Evolutionary conservation across 768 basidiomycete species (phyloP).

Genomic region (Psilocybe sp.): DNA sequence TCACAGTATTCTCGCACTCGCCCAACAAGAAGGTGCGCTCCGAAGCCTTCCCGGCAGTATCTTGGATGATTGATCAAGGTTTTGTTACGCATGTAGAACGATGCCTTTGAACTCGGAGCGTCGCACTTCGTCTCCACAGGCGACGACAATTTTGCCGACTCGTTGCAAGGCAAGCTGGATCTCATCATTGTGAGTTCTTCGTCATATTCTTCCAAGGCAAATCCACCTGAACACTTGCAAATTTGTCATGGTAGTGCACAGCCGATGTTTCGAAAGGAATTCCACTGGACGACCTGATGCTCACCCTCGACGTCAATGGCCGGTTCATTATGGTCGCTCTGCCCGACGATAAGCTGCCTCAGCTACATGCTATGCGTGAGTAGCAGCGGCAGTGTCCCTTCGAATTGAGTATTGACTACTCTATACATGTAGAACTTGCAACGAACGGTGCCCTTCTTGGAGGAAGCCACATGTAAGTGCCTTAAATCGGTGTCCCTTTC

Average conservation of each 20-base stretch:
- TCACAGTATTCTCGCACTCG: conserved; percentile 1
- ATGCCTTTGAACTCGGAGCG: conserved; percentile 11
- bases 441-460: conserved; percentile 10
- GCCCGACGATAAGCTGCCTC: conserved; percentile 11
- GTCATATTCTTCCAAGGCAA: background rate
- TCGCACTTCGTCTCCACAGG: conserved; percentile 5
- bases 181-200: conserved; percentile 10
- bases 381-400: background rate
- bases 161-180: conserved; percentile 6
- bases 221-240: background rate
- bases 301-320: conserved; percentile 9
- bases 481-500: background rate
- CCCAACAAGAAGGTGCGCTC: conserved; percentile 4
- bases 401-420: background rate
- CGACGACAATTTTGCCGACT: conserved; percentile 3
- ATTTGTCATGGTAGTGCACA: conserved; percentile 5
- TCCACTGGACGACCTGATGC: conserved; percentile 3
- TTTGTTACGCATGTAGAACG: conserved; percentile 1
- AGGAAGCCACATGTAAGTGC: conserved; percentile 11
- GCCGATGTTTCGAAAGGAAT: conserved; percentile 11
- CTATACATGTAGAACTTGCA: conserved; percentile 1
- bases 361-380: conserved; percentile 6
- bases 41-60: too few species aligned
- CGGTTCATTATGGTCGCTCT: conserved; percentile 11
- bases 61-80: background rate